phyloP scores from a whole-genome alignment of 352 stramenopile species.

The Halophytophthora batemanensis region DNA sequence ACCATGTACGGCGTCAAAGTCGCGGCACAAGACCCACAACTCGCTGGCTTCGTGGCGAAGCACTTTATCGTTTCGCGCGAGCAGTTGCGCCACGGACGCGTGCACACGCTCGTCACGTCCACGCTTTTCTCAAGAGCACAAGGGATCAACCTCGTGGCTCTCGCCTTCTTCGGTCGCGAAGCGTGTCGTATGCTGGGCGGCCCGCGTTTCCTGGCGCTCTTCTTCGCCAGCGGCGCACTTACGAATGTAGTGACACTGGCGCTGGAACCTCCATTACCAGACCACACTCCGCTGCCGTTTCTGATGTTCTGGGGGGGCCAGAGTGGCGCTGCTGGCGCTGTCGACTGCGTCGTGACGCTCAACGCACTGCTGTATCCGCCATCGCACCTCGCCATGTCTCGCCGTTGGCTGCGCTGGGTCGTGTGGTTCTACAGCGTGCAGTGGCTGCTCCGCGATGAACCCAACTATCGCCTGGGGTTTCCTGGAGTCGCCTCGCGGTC shows the following conservation, averaged over 20 bases:
- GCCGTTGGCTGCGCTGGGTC: conserved; percentile 17
- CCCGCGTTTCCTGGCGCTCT: conserved; percentile 13
- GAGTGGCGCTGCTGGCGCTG: conserved; percentile 10
- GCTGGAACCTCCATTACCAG: not conserved
- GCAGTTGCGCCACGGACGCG: conserved; percentile 3
- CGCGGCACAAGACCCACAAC: conserved; percentile 5
- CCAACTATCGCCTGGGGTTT: conserved; percentile 3
- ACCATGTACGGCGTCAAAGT: conserved; percentile 9
- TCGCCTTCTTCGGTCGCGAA: conserved; percentile 12
- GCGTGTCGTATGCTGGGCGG: conserved; percentile 17
- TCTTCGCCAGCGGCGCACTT: conserved; percentile 10
- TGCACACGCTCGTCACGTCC: conserved; percentile 17
- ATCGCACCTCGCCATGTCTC: conserved; percentile 14
- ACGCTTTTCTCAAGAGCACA: conserved; percentile 10
- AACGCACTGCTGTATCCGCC: conserved; percentile 26
- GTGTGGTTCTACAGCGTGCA: conserved; percentile 17
- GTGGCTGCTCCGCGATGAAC: conserved; percentile 19
- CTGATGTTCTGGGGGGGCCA: not conserved
- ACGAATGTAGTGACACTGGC: conserved; percentile 11
- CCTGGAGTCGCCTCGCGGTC: conserved; percentile 3
- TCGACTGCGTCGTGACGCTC: conserved; percentile 22
- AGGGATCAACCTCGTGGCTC: conserved; percentile 12
- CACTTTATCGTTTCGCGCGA: conserved; percentile 13
- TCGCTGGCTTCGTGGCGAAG: conserved; percentile 6
- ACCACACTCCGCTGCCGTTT: not conserved